Conservation (phyloP, 345 rosid genomes). For the Melaleuca alternifolia region DNA sequence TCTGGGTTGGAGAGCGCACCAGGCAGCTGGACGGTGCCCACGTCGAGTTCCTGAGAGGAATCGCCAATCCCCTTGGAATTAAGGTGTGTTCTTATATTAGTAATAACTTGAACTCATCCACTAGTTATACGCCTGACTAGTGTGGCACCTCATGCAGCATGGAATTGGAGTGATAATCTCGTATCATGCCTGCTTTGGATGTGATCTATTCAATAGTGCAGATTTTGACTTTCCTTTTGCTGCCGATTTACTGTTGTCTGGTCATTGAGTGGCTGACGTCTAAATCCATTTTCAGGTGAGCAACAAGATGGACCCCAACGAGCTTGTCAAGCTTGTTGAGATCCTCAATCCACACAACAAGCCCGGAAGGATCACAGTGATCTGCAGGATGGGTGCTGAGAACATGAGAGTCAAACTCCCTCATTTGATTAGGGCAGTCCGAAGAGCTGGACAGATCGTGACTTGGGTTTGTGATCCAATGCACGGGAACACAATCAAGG, state of each 20-base stretch:
- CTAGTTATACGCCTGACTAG: not conserved
- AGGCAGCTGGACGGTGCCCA: slow-evolving; percentile 21
- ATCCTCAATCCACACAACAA: slow-evolving; percentile 10
- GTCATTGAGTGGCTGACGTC: not conserved
- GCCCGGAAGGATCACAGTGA: slow-evolving; percentile 13
- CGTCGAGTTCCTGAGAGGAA: slow-evolving; percentile 18
- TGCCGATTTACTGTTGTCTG: not conserved
- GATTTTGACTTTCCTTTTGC: not conserved
- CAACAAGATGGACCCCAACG: slow-evolving; percentile 18
- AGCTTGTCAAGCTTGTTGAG: slow-evolving; percentile 8
- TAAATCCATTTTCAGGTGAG: slow-evolving; percentile 2
- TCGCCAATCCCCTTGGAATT: slow-evolving; percentile 17
- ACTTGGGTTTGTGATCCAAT: slow-evolving; percentile 18
- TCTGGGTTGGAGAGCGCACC: slow-evolving; percentile 19
- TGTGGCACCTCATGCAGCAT: not conserved
- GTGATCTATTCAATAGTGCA: not conserved
- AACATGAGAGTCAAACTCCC: slow-evolving; percentile 18
- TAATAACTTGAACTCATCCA: not conserved
- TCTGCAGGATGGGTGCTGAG: slow-evolving; percentile 12
- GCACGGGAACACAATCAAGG: slow-evolving; percentile 16
- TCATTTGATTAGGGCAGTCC: slow-evolving; percentile 8
- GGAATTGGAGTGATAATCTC: not conserved
- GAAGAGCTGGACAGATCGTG: slow-evolving; percentile 6
- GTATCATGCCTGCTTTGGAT: not conserved
- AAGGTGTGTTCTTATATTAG: not conserved